Conservation (phyloP, 306 rosid genomes). For the Mimosa bimucronata region DNA sequence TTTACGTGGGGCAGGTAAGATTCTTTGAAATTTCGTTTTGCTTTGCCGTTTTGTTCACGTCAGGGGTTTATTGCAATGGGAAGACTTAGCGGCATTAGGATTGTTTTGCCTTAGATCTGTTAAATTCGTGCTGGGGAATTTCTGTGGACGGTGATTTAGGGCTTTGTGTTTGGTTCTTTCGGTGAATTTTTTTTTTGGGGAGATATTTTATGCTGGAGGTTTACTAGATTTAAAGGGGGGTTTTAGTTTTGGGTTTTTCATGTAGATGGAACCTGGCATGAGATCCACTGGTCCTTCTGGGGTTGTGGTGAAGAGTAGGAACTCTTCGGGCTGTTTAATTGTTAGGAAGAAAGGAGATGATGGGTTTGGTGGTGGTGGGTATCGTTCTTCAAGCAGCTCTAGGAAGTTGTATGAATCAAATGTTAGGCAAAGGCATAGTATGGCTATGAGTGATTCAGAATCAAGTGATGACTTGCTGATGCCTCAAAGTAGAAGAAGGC, state of each 20-base stretch:
- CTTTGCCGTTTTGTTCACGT: conserved; percentile 29
- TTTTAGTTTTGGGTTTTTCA: conserved; percentile 42
- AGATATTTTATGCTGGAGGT: conserved; percentile 37
- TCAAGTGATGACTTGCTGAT: conserved; percentile 59
- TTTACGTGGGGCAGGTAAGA: conserved; percentile 57
- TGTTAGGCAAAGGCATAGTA: conserved; percentile 59
- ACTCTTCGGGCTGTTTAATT: conserved; percentile 79
- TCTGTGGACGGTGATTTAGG: background rate
- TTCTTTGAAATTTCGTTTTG: conserved; percentile 32
- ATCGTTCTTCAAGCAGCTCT: conserved; percentile 54
- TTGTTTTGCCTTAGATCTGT: conserved; percentile 63
- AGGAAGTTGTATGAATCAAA: conserved; percentile 51
- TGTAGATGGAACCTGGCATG: conserved; percentile 73
- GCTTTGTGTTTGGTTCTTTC: conserved; percentile 26
- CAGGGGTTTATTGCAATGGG: conserved; percentile 15
- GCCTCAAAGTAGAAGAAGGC: conserved; percentile 66
- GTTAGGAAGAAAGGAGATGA: conserved; percentile 75
- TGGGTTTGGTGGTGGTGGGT: conserved; percentile 54
- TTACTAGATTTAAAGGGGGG: conserved; percentile 43
- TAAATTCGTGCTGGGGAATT: conserved; percentile 48
- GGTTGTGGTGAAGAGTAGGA: conserved; percentile 77
- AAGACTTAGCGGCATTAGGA: conserved; percentile 27
- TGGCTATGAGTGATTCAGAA: conserved; percentile 66
- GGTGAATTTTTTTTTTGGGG: conserved; percentile 37
- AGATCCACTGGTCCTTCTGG: conserved; percentile 71